These are phyloP conservation scores for Microglena sp. DNA, from an alignment of 139 green algal species.

Conservation along the genomic window DNA sequence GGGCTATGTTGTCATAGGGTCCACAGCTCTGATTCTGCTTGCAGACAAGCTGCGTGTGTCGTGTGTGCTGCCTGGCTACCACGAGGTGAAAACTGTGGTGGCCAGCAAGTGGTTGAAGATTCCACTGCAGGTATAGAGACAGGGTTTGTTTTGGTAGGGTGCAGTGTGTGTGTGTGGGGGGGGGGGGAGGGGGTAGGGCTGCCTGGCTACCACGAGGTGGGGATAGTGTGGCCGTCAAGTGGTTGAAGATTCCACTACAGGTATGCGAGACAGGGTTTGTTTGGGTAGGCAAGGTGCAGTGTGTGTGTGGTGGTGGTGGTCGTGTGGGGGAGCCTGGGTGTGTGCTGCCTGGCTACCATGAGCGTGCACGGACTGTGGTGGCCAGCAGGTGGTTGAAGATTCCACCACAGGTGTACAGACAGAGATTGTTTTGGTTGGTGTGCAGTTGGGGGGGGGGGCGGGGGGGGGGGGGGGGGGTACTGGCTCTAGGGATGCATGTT, in stretches of 20 bases:
- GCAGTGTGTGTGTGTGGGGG: not conserved
- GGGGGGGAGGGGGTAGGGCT: too few species aligned
- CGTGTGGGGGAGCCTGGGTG: too few species aligned
- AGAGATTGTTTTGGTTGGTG: too few species aligned
- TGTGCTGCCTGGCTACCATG: constrained; percentile 76
- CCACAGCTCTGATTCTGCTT: constrained; percentile 67
- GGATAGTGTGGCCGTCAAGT: constrained; percentile 62
- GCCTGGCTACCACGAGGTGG: constrained; percentile 77
- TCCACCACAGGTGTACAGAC: constrained; percentile 59
- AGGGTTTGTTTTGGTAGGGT: not conserved
- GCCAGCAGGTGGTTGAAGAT: constrained; percentile 73
- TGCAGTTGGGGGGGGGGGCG: too few species aligned
- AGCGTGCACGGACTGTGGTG: constrained; percentile 69
- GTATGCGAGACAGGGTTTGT: constrained; percentile 18
- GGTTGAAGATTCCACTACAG: constrained; percentile 69
- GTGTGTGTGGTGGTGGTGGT: not conserved
- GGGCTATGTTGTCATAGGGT: constrained; percentile 68
- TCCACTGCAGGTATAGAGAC: constrained; percentile 60
- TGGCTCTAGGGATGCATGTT: too few species aligned
- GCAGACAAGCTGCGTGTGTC: constrained; percentile 61
- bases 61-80: constrained; percentile 72
- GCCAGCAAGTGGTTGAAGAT: constrained; percentile 73
- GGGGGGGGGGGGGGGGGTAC: too few species aligned
- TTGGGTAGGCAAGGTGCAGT: not conserved
- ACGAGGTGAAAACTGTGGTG: constrained; percentile 72